These are phyloP conservation scores for Rehmannia glutinosa DNA, from an alignment of 257 asterid species.

Conservation along the genomic window DNA sequence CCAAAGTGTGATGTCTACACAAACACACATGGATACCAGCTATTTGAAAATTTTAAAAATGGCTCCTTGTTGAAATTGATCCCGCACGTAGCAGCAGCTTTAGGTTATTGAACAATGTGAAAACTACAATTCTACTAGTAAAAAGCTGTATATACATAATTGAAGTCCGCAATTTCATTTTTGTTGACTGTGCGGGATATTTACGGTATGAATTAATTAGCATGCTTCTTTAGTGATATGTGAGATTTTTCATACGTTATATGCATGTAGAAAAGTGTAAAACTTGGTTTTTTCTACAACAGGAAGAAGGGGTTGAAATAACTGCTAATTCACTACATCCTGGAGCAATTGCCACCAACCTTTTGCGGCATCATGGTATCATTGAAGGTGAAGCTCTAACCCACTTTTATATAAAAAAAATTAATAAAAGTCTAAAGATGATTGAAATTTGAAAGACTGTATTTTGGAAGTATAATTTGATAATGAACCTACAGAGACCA, in stretches of 20 bases:
- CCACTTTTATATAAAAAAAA: background rate
- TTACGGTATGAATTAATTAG: background rate
- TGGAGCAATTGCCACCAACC: constrained; percentile 76
- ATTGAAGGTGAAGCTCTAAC: constrained; percentile 39
- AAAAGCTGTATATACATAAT: too few species aligned
- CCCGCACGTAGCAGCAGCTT: too few species aligned
- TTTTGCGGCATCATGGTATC: constrained; percentile 42
- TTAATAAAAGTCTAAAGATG: too few species aligned
- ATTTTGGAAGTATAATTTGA: background rate
- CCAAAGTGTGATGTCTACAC: too few species aligned
- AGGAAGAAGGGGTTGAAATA: constrained; percentile 76
- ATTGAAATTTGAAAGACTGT: too few species aligned
- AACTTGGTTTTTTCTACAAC: constrained; percentile 16
- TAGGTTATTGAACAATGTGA: too few species aligned
- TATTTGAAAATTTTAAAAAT: too few species aligned
- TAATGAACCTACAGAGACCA: too few species aligned
- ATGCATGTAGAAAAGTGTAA: background rate
- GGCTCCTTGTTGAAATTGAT: too few species aligned
- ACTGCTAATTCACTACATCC: constrained; percentile 90
- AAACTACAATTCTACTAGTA: too few species aligned
- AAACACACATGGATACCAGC: too few species aligned
- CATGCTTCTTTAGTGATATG: background rate
- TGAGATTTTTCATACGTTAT: background rate
- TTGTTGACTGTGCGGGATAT: background rate
- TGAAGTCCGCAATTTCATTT: background rate